Evolutionary conservation across 371 early-diverging fungal genomes (phyloP).

Genomic region (Dichotomocladium elegans): DNA sequence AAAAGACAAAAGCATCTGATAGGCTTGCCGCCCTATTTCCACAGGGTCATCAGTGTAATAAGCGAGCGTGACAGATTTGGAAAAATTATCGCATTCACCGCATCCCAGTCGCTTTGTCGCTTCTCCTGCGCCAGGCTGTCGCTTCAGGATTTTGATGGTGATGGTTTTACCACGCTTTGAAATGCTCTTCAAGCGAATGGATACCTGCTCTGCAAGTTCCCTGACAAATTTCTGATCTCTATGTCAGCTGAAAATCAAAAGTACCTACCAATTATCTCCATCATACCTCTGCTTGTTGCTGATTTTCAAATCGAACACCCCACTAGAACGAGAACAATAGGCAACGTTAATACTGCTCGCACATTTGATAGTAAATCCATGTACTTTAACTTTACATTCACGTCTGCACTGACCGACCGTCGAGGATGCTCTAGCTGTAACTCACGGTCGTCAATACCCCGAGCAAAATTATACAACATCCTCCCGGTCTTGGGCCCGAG

Average conservation of each 20-base stretch:
- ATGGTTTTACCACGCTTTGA: slow-evolving; percentile 45
- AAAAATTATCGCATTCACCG: slow-evolving; percentile 61
- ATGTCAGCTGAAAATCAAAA: neutral
- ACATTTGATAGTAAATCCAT: neutral
- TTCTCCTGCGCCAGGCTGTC: slow-evolving; percentile 46
- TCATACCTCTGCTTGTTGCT: slow-evolving; percentile 56
- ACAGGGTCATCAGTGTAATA: slow-evolving; percentile 41
- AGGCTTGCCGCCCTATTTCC: slow-evolving; percentile 38
- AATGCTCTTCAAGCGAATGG: slow-evolving; percentile 43
- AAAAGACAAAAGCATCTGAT: slow-evolving; percentile 44
- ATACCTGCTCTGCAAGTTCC: slow-evolving; percentile 51
- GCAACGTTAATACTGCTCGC: neutral
- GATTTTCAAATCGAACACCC: slow-evolving; percentile 81
- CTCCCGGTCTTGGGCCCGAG: slow-evolving; percentile 74
- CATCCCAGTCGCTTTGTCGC: slow-evolving; percentile 64
- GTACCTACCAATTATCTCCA: neutral
- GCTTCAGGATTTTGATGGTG: slow-evolving; percentile 55
- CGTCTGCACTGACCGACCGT: slow-evolving; percentile 76
- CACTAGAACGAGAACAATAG: slow-evolving; percentile 41
- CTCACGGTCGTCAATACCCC: slow-evolving; percentile 76
- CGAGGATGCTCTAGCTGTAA: slow-evolving; percentile 60
- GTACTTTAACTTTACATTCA: slow-evolving; percentile 31
- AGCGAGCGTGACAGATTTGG: slow-evolving; percentile 48
- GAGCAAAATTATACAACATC: slow-evolving; percentile 56
- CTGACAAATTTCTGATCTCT: slow-evolving; percentile 34